A percentile compares a stretch with the other conserved stretches of the same genome.
Conservation (phyloP, 805 yeast genomes). For the Spathaspora sp. region DNA sequence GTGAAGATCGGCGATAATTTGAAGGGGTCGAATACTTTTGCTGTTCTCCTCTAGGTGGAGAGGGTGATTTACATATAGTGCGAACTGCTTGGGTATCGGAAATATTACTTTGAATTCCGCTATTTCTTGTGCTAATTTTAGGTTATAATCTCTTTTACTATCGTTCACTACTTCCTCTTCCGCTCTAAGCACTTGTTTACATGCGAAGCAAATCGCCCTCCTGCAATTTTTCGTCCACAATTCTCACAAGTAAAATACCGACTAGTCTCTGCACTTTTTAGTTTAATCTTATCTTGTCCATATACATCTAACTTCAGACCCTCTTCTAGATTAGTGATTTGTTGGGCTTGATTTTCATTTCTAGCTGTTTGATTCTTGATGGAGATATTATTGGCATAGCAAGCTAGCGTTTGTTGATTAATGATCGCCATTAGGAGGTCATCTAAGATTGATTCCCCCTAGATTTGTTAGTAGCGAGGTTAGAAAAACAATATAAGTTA, state of each 20-base stretch:
- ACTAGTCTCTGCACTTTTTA: conserved; percentile 42
- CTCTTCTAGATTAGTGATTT: conserved; percentile 13
- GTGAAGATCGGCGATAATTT: neutral
- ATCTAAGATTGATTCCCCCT: conserved; percentile 36
- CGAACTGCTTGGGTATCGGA: no score
- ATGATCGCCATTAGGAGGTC: conserved; percentile 32
- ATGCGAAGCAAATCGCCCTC: conserved; percentile 90
- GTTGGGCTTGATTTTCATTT: neutral
- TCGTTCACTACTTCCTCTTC: conserved; percentile 28
- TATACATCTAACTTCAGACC: conserved; percentile 38
- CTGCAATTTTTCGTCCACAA: conserved; percentile 85
- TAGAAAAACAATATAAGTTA: neutral
- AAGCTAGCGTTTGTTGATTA: conserved; percentile 25
- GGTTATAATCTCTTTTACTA: no score
- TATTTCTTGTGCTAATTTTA: neutral
- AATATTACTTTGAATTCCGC: neutral
- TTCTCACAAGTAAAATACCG: conserved; percentile 73
- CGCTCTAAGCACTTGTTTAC: conserved; percentile 86
- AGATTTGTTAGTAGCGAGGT: neutral
- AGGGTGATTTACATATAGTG: no score
- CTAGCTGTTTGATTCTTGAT: conserved; percentile 14
- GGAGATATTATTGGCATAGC: conserved; percentile 20
- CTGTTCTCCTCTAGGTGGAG: no score
- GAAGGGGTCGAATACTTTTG: no score
- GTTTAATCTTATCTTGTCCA: conserved; percentile 47